phyloP scores from a whole-genome alignment of 2,329 filamentous ascomycete genomes.

The Hypoxylon sp. region DNA sequence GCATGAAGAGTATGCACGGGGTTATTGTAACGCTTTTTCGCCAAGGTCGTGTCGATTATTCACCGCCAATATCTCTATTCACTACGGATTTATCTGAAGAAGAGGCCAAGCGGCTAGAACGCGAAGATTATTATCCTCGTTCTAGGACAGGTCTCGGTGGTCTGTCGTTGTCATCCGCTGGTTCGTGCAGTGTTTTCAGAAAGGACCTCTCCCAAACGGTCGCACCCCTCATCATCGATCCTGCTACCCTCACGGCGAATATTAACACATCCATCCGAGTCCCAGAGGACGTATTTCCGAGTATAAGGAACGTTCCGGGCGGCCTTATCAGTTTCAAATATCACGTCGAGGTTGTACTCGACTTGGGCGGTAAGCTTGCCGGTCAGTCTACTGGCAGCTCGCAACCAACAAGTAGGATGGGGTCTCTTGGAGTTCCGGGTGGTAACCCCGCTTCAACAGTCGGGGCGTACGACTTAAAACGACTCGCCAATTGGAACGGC shows the following conservation, averaged over 20 bases:
- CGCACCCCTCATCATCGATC: slow-evolving; percentile 87
- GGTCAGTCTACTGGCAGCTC: slow-evolving; percentile 58
- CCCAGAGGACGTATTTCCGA: slow-evolving; percentile 90
- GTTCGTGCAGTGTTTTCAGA: slow-evolving; percentile 90
- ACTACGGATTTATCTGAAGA: slow-evolving; percentile 63
- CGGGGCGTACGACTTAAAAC: slow-evolving; percentile 52
- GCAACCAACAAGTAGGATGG: slow-evolving; percentile 53
- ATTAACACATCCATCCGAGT: slow-evolving; percentile 86
- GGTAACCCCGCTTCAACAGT: slow-evolving; percentile 41
- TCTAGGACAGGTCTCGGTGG: slow-evolving; percentile 88
- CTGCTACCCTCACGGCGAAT: slow-evolving; percentile 76
- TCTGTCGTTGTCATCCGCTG: slow-evolving; percentile 83
- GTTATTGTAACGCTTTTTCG: slow-evolving; percentile 93
- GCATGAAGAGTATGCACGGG: slow-evolving; percentile 88
- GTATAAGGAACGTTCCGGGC: slow-evolving; percentile 87
- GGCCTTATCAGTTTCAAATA: slow-evolving; percentile 97
- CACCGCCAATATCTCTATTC: slow-evolving; percentile 63
- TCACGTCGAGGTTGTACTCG: slow-evolving; percentile 89
- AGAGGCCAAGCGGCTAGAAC: slow-evolving; percentile 72
- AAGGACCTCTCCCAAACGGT: slow-evolving; percentile 93
- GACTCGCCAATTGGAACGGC: slow-evolving; percentile 64
- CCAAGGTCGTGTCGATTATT: slow-evolving; percentile 87
- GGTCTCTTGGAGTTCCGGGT: slow-evolving; percentile 47
- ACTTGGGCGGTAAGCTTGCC: slow-evolving; percentile 85
- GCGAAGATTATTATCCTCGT: slow-evolving; percentile 86